phyloP scores from a whole-genome alignment of 2,329 filamentous ascomycete species.

The Ambrosiella beaveri region DNA sequence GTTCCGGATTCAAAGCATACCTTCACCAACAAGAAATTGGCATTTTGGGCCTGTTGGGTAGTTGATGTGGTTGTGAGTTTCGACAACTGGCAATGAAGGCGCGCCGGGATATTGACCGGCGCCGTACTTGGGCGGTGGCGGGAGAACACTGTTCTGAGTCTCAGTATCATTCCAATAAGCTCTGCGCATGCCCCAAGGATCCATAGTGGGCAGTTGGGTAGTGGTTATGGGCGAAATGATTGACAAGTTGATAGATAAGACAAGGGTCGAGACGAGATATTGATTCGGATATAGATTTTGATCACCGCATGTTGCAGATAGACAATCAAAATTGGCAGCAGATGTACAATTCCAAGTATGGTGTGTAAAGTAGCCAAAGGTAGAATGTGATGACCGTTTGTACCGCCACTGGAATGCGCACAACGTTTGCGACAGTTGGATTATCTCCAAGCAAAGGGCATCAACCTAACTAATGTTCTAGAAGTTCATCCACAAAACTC shows the following conservation, averaged over 20 bases:
- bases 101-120: conserved; percentile 46
- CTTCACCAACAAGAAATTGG: conserved; percentile 86
- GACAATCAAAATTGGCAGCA: neutral
- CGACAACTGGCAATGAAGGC: conserved; percentile 49
- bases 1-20: conserved; percentile 24
- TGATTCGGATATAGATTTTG: neutral
- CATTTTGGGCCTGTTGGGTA: conserved; percentile 70
- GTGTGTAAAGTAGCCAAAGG: neutral
- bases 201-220: conserved; percentile 2
- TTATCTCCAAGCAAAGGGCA: neutral
- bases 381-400: neutral
- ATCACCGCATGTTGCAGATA: too few relatives aligned
- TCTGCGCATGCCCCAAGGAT: conserved; percentile 9
- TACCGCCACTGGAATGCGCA: neutral
- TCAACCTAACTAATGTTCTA: too few relatives aligned
- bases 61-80: conserved; percentile 80
- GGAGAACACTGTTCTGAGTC: conserved; percentile 47
- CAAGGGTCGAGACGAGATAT: neutral
- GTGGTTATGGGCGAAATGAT: neutral
- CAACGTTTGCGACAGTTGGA: neutral
- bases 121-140: conserved; percentile 76
- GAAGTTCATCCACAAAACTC: too few relatives aligned
- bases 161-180: conserved; percentile 12
- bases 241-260: neutral
- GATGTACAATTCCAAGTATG: neutral